Evolutionary conservation across 2,329 filamentous ascomycete species (phyloP).

Genomic region (Acrocalymma vagum): DNA sequence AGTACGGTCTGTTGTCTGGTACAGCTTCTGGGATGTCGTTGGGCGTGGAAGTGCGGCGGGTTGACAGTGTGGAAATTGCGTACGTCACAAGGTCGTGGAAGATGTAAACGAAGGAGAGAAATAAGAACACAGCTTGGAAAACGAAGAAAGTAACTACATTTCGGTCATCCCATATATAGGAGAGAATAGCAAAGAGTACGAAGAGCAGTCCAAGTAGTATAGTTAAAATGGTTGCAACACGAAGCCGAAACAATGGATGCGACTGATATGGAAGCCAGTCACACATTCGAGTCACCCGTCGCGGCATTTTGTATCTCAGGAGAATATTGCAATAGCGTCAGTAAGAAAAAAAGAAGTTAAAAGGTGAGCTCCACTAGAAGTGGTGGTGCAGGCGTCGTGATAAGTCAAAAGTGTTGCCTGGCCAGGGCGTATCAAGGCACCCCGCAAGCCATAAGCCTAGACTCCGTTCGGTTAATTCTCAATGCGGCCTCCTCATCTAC

Average conservation of each 20-base stretch:
- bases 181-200: slow-evolving; percentile 7
- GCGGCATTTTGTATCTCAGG: no score
- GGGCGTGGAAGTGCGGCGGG: no score
- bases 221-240: slow-evolving; percentile 5
- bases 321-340: no score
- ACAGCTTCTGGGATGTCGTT: neutral
- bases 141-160: slow-evolving; percentile 8
- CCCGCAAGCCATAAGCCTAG: no score
- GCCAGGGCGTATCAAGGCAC: no score
- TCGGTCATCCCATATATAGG: neutral
- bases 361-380: no score
- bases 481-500: no score
- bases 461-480: no score
- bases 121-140: slow-evolving; percentile 7
- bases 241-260: slow-evolving; percentile 18
- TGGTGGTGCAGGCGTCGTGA: no score
- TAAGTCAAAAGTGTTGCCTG: no score
- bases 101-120: slow-evolving; percentile 4
- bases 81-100: slow-evolving; percentile 13
- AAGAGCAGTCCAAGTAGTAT: slow-evolving; percentile 10
- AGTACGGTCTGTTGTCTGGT: neutral
- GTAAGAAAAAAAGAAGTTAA: no score
- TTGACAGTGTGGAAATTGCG: slow-evolving; percentile 1
- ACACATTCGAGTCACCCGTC: no score
- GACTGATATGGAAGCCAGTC: slow-evolving; percentile 12